These are phyloP conservation scores for Penicillium flavigenum DNA, from an alignment of 495 filamentous ascomycete species.

Conservation along the genomic window DNA sequence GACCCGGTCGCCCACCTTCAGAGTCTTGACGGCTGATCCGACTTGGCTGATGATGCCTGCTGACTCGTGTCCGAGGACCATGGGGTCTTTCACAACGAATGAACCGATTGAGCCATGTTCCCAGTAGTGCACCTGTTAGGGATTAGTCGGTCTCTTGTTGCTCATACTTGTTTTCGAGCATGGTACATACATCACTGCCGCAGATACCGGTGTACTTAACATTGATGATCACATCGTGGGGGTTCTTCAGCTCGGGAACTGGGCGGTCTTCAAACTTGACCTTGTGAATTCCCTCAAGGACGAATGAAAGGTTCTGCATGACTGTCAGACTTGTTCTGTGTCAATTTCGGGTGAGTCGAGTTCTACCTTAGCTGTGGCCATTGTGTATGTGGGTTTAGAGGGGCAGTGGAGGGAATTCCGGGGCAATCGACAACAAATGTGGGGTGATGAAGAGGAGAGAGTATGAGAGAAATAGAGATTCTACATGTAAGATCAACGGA, in stretches of 20 bases:
- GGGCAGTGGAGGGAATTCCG: neutral
- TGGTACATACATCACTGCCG: slow-evolving; percentile 68
- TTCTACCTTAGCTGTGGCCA: slow-evolving; percentile 28
- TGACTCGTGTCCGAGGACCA: slow-evolving; percentile 94
- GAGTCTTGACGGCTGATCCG: slow-evolving; percentile 51
- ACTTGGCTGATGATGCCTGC: slow-evolving; percentile 69
- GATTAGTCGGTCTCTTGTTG: slow-evolving; percentile 1
- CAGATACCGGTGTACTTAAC: slow-evolving; percentile 89
- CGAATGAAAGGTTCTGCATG: slow-evolving; percentile 79
- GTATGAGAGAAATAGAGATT: neutral
- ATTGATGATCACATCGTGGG: slow-evolving; percentile 77
- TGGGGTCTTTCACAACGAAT: slow-evolving; percentile 78
- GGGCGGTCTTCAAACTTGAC: slow-evolving; percentile 76
- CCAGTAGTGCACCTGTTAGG: slow-evolving; percentile 77
- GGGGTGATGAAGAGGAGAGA: neutral
- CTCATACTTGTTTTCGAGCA: neutral
- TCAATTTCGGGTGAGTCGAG: slow-evolving; percentile 2
- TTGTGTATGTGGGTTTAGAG: slow-evolving; percentile 11
- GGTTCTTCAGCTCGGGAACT: slow-evolving; percentile 61
- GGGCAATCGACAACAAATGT: slow-evolving; percentile 3
- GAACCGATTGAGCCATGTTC: slow-evolving; percentile 76
- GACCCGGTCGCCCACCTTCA: slow-evolving; percentile 50
- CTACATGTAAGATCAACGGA: neutral
- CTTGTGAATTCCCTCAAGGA: slow-evolving; percentile 70
- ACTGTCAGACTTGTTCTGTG: slow-evolving; percentile 8